phyloP scores from a whole-genome alignment of 331 rosid species.

The Pyracantha coccinea region DNA sequence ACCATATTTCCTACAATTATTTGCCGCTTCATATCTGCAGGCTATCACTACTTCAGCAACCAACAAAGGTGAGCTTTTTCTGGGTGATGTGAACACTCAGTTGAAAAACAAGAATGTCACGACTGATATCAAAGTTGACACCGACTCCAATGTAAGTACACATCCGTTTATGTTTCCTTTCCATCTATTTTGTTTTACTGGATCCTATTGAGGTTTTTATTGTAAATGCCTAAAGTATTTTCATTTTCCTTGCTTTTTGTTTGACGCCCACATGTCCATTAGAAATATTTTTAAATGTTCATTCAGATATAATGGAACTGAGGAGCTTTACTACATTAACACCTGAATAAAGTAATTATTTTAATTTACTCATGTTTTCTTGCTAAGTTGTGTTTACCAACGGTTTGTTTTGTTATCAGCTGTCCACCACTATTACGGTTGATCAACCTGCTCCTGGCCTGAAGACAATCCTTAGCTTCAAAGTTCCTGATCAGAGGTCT shows the following conservation, averaged over 20 bases:
- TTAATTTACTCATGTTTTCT: not conserved
- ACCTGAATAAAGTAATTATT: not conserved
- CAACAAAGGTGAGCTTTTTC: slow-evolving; percentile 58
- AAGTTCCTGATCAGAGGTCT: slow-evolving; percentile 83
- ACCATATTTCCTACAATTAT: not conserved
- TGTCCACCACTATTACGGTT: slow-evolving; percentile 57
- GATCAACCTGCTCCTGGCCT: slow-evolving; percentile 77
- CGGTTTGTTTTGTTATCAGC: slow-evolving; percentile 31
- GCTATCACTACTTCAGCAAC: slow-evolving; percentile 71
- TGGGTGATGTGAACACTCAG: slow-evolving; percentile 79
- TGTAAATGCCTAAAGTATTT: not conserved
- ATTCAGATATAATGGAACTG: not conserved
- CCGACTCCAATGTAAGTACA: slow-evolving; percentile 54
- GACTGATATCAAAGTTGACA: slow-evolving; percentile 81
- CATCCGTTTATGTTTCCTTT: not conserved
- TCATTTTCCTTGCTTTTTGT: not conserved
- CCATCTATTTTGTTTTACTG: not conserved
- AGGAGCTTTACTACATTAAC: not conserved
- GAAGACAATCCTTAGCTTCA: slow-evolving; percentile 65
- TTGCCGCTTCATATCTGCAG: slow-evolving; percentile 29
- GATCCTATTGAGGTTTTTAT: not conserved
- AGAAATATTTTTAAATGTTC: not conserved
- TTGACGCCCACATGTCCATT: not conserved
- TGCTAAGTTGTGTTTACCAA: not conserved
- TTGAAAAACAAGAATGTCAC: slow-evolving; percentile 74